Evolutionary conservation across 2,329 filamentous ascomycete genomes (phyloP).

Genomic region (Escovopsis weberi): DNA sequence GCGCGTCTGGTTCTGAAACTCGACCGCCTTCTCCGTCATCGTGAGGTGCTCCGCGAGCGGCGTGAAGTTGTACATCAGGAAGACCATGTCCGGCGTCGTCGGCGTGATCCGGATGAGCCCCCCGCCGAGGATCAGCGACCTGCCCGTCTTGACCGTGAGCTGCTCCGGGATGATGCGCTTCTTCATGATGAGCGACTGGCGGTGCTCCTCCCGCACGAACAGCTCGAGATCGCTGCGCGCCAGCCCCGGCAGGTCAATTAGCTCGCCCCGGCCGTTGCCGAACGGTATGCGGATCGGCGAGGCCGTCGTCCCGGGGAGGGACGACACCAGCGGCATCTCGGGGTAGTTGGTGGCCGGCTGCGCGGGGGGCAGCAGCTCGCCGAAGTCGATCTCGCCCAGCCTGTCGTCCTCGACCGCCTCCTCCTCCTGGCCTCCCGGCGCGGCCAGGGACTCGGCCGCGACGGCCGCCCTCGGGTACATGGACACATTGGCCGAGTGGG

Average conservation of each 20-base stretch:
- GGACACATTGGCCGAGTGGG: slow-evolving; percentile 5
- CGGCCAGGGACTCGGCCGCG: slow-evolving; percentile 4
- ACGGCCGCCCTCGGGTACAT: slow-evolving; percentile 7
- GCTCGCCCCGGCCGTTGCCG: slow-evolving; percentile 70
- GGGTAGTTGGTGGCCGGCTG: slow-evolving; percentile 64
- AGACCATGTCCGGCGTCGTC: slow-evolving; percentile 37
- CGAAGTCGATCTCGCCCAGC: slow-evolving; percentile 21
- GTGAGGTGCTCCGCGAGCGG: slow-evolving; percentile 66
- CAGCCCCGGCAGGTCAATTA: slow-evolving; percentile 85
- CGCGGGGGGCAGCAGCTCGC: slow-evolving; percentile 58
- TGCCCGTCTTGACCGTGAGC: slow-evolving; percentile 54
- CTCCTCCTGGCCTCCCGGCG: too few relatives aligned
- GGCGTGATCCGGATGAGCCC: slow-evolving; percentile 83
- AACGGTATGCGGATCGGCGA: slow-evolving; percentile 90
- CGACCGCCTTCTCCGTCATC: slow-evolving; percentile 62
- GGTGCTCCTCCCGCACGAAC: slow-evolving; percentile 53
- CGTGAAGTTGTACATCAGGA: slow-evolving; percentile 79
- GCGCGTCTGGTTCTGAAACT: slow-evolving; percentile 51
- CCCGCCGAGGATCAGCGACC: slow-evolving; percentile 64
- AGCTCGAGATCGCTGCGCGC: slow-evolving; percentile 57
- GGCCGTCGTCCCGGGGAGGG: slow-evolving; percentile 82
- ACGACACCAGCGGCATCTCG: slow-evolving; percentile 71
- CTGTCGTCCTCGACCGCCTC: slow-evolving; percentile 9
- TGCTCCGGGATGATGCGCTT: slow-evolving; percentile 60
- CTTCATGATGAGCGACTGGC: slow-evolving; percentile 62